Base-by-base conservation (phyloP, 228 moss, liverwort and hornwort species). In the Sphagnum magellanicum region DNA sequence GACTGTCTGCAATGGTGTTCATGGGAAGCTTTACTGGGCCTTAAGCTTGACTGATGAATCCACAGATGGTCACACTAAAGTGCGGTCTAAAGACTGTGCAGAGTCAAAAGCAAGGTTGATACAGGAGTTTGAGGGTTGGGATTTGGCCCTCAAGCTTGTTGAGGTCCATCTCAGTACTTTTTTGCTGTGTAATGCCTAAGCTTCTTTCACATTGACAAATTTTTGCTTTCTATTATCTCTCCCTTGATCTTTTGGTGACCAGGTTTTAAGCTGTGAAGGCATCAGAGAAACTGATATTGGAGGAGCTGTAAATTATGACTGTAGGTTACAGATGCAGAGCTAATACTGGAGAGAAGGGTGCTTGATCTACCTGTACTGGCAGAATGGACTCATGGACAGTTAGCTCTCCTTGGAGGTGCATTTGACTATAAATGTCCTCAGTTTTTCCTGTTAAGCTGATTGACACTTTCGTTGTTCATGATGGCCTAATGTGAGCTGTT, bases 331-430 rank as follows among this genome's bases (percentile, higher is more conserved):
- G 79, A 84, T 63, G 73, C 81, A 68, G 72, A 71, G 68, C 75
- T 83, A 50, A 87, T 87, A 70, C 66, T 84, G 79, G 84, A 87
- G 74, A 74, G 84, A 52, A 81, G 87, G 72, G 84, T 84, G 60
- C 61, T 84, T 70, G 87, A 87, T 67, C 73, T 87, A 76, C 81
- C 79, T 65, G 84, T 87, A 53, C 81, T 87, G 50, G 67, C 79
- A 10, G 81, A 81, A 70, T 87, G 84, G 84, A 74, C 68, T 58
- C 70, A 63, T 55, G 87, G 79, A 62, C 79, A 73, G 65, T 73
- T 84, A 59, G 81, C 71, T 74, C 48, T 87, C 13, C 77, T 84
- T 74, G 84, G 81, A 84, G 82, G 82, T 85, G 77, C 14, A 49
- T 6, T 32, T 32, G 32, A 32, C 32, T 32, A 32, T 2, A 32